phyloP scores from a whole-genome alignment of 768 basidiomycete species.

The Hydnum rufescens region DNA sequence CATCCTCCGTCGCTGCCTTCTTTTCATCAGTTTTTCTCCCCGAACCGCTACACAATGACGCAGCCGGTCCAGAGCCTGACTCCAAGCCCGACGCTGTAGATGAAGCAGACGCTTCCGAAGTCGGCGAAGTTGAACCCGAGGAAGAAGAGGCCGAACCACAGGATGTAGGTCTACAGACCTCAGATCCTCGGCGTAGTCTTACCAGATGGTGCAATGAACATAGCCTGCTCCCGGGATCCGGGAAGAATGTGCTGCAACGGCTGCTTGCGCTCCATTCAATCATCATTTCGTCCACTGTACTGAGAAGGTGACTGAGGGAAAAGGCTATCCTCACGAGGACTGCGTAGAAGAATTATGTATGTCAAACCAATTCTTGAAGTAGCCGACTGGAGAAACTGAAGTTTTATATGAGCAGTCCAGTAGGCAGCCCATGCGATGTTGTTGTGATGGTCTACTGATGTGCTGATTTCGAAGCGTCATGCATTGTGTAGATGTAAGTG shows the following conservation, averaged over 20 bases:
- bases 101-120: neutral
- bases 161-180: constrained; percentile 37
- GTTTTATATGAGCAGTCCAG: constrained; percentile 3
- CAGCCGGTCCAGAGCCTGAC: too few species aligned
- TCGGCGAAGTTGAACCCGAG: constrained; percentile 19
- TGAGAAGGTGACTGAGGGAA: constrained; percentile 62
- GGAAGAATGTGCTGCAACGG: constrained; percentile 50
- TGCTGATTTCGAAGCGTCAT: constrained; percentile 44
- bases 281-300: constrained; percentile 84
- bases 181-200: neutral
- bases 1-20: too few species aligned
- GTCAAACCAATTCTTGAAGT: neutral
- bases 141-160: constrained; percentile 51
- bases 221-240: constrained; percentile 52
- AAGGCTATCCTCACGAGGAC: constrained; percentile 80
- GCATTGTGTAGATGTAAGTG: constrained; percentile 76
- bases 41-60: too few species aligned
- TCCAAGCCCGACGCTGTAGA: neutral
- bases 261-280: constrained; percentile 44
- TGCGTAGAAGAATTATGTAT: constrained; percentile 72
- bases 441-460: neutral
- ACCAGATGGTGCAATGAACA: constrained; percentile 1
- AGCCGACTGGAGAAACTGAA: neutral
- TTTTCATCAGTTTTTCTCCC: too few species aligned
- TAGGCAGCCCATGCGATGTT: neutral